phyloP scores from a whole-genome alignment of 1,284 basidiomycete species.

The Apiotrichum laibachii region DNA sequence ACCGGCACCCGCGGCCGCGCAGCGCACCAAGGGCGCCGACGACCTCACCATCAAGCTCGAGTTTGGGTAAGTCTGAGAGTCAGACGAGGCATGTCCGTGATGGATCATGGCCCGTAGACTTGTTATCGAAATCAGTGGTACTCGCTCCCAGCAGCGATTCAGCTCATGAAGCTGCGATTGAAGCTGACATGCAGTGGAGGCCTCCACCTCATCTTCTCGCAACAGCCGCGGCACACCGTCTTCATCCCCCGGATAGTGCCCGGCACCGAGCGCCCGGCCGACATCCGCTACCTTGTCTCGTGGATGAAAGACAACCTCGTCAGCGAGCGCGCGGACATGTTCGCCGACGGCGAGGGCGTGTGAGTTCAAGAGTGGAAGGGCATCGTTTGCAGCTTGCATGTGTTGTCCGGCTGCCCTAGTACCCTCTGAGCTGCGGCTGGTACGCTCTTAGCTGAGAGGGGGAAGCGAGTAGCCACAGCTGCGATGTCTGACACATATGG shows the following conservation, averaged over 20 bases:
- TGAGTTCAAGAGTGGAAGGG: constrained; percentile 54
- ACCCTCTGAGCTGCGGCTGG: too few relatives aligned
- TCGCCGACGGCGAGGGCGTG: constrained; percentile 85
- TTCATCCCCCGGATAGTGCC: constrained; percentile 58
- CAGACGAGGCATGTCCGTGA: background rate
- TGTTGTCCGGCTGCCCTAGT: too few relatives aligned
- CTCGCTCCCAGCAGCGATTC: too few relatives aligned
- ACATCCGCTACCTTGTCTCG: constrained; percentile 73
- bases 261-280: constrained; percentile 54
- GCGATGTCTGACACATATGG: background rate
- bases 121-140: too few relatives aligned
- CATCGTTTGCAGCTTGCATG: too few relatives aligned
- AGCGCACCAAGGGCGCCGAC: constrained; percentile 8
- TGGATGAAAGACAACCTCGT: constrained; percentile 76
- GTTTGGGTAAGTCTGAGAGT: constrained; percentile 16
- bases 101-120: too few relatives aligned
- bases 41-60: constrained; percentile 22
- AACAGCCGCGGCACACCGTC: constrained; percentile 61
- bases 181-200: constrained; percentile 61
- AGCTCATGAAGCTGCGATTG: too few relatives aligned
- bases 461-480: too few relatives aligned
- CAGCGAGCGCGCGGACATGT: constrained; percentile 82
- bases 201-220: constrained; percentile 79
- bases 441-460: too few relatives aligned
- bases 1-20: background rate